Conservation (phyloP, 441 rosid genomes). For the Sinapis alba region DNA sequence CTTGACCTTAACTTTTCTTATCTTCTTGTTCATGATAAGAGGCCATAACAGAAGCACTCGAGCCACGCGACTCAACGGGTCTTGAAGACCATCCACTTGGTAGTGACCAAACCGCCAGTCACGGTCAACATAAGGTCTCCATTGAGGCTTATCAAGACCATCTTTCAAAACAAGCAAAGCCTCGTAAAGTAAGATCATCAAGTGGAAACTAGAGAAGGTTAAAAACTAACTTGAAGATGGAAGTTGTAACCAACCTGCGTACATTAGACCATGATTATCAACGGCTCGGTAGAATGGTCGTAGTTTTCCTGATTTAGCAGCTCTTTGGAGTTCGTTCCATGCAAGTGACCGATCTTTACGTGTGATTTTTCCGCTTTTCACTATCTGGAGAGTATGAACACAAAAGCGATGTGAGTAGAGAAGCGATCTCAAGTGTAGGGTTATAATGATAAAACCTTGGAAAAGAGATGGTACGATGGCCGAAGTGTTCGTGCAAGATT, state of each 20-base stretch:
- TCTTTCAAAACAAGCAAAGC: slow-evolving; percentile 37
- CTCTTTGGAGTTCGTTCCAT: slow-evolving; percentile 77
- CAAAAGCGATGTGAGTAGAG: slow-evolving; percentile 20
- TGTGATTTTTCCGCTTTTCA: slow-evolving; percentile 64
- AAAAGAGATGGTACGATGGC: slow-evolving; percentile 83
- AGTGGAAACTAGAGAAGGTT: background rate
- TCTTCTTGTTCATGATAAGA: slow-evolving; percentile 50
- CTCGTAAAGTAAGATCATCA: slow-evolving; percentile 12
- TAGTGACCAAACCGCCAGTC: slow-evolving; percentile 99
- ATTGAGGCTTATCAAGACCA: slow-evolving; percentile 77
- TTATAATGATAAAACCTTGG: slow-evolving; percentile 53
- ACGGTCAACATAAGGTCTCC: slow-evolving; percentile 57
- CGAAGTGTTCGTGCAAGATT: slow-evolving; percentile 71
- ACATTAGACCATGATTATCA: slow-evolving; percentile 75
- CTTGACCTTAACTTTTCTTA: slow-evolving; percentile 43
- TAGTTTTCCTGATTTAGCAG: slow-evolving; percentile 61
- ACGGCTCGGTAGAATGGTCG: slow-evolving; percentile 84
- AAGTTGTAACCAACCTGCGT: slow-evolving; percentile 69
- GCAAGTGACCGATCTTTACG: slow-evolving; percentile 62
- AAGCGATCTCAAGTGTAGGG: slow-evolving; percentile 15
- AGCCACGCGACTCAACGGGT: slow-evolving; percentile 69
- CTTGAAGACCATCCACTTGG: slow-evolving; percentile 94
- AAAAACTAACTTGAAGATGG: background rate
- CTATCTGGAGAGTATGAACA: slow-evolving; percentile 57
- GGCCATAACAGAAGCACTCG: slow-evolving; percentile 51